Conservation (phyloP, 1,284 basidiomycete species). For the Ganoderma sp. region DNA sequence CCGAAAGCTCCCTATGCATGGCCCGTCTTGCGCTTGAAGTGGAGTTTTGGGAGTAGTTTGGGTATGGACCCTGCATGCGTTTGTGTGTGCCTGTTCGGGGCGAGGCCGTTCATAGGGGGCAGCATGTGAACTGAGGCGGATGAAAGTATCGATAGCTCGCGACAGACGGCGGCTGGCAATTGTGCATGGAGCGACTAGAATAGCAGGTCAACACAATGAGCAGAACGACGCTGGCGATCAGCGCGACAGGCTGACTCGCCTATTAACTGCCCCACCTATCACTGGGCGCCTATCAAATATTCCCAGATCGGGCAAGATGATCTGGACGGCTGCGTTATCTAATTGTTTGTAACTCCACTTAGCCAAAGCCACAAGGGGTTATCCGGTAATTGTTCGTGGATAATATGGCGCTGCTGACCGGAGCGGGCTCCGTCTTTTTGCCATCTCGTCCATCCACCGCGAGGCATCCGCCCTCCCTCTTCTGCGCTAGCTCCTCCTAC, state of each 20-base stretch:
- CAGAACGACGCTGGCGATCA: not conserved
- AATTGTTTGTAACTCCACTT: constrained; percentile 8
- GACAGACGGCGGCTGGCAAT: not conserved
- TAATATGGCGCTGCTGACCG: constrained; percentile 6
- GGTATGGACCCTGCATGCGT: constrained; percentile 2
- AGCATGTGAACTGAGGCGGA: not conserved
- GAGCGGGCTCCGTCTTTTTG: constrained; percentile 13
- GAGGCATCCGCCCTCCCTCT: constrained; percentile 29
- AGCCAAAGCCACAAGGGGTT: constrained; percentile 1
- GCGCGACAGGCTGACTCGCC: not conserved
- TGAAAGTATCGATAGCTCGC: constrained; percentile 1
- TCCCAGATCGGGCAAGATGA: not conserved
- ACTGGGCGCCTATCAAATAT: constrained; percentile 5
- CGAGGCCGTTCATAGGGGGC: not conserved
- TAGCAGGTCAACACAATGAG: constrained; percentile 1
- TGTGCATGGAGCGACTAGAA: not conserved
- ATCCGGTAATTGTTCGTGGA: not conserved
- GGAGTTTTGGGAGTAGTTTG: not conserved
- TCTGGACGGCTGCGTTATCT: not conserved
- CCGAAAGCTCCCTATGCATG: not conserved
- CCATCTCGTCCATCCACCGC: constrained; percentile 26
- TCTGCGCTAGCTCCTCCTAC: constrained; percentile 27
- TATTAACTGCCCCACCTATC: not conserved
- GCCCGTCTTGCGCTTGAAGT: not conserved
- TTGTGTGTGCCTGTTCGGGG: constrained; percentile 4